These are phyloP conservation scores for Blepharisma japonicum DNA, from an alignment of 73 alveolate species.

Conservation along the genomic window DNA sequence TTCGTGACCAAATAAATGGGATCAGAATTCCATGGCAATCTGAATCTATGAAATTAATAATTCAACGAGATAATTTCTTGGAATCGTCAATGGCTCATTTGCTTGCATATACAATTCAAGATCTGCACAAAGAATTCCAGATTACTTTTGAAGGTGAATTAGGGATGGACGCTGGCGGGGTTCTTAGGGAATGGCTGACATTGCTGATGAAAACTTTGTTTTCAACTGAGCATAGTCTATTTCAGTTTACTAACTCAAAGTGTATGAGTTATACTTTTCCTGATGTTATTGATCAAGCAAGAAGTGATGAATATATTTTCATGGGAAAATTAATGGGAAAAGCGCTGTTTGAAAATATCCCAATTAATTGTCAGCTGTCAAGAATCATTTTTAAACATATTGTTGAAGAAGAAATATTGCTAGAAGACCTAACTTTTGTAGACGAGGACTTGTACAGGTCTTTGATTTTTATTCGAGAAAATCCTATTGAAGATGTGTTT, in stretches of 20 bases:
- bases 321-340: constrained; percentile 8
- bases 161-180: constrained; percentile 56
- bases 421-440: not conserved
- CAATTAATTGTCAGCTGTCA: constrained; percentile 8
- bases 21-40: too few relatives aligned
- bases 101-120: not conserved
- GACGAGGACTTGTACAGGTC: not conserved
- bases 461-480: not conserved
- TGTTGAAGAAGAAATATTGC: not conserved
- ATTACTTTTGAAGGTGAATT: constrained; percentile 46
- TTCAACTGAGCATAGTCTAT: not conserved
- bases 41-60: too few relatives aligned
- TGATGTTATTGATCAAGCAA: not conserved
- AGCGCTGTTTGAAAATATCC: constrained; percentile 5
- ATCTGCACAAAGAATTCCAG: constrained; percentile 36
- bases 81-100: not conserved
- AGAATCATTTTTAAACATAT: not conserved
- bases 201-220: not conserved
- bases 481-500: not conserved
- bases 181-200: not conserved
- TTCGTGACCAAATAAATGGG: too few relatives aligned
- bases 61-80: too few relatives aligned
- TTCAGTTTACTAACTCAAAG: not conserved
- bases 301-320: not conserved
- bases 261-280: not conserved